Evolutionary conservation across 768 basidiomycete species (phyloP).

Genomic region (Boletus huronensis): DNA sequence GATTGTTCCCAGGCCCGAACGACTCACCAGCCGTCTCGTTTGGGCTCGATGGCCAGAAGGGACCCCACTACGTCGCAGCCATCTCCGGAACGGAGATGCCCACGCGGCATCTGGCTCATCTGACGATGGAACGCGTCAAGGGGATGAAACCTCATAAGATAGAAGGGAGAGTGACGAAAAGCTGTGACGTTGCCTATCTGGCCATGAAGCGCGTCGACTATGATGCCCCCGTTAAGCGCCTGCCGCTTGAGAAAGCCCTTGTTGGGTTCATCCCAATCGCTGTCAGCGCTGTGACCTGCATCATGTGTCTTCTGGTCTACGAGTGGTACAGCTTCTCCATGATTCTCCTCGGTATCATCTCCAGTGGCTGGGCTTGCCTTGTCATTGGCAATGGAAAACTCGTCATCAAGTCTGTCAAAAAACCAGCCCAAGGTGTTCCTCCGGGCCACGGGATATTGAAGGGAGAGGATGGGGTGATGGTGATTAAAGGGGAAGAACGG

Average conservation of each 20-base stretch:
- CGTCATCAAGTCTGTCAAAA: slow-evolving; percentile 6
- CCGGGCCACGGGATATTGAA: slow-evolving; percentile 30
- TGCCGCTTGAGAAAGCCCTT: slow-evolving; percentile 1
- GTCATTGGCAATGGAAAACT: slow-evolving; percentile 28
- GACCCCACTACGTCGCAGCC: slow-evolving; percentile 28
- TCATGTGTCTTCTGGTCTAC: slow-evolving; percentile 16
- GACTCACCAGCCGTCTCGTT: slow-evolving; percentile 25
- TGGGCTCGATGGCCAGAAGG: slow-evolving; percentile 27
- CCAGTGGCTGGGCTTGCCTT: slow-evolving; percentile 26
- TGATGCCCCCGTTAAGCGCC: background rate
- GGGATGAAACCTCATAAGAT: background rate
- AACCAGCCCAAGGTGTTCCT: slow-evolving; percentile 20
- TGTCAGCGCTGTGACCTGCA: slow-evolving; percentile 23
- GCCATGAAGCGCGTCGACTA: slow-evolving; percentile 12
- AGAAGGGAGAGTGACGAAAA: slow-evolving; percentile 8
- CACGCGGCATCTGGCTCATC: slow-evolving; percentile 28
- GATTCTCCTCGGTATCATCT: slow-evolving; percentile 33
- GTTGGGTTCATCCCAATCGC: slow-evolving; percentile 23
- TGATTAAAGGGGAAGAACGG: slow-evolving; percentile 27
- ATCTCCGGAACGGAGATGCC: slow-evolving; percentile 30
- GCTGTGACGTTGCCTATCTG: slow-evolving; percentile 17
- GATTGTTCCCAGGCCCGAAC: slow-evolving; percentile 31
- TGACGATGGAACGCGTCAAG: slow-evolving; percentile 21
- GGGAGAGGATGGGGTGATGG: slow-evolving; percentile 17
- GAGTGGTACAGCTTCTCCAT: slow-evolving; percentile 34